A percentile compares a stretch with the other conserved stretches of the same genome.
phyloP scores from a whole-genome alignment of 768 basidiomycete genomes.

The Amanita fuliginea region DNA sequence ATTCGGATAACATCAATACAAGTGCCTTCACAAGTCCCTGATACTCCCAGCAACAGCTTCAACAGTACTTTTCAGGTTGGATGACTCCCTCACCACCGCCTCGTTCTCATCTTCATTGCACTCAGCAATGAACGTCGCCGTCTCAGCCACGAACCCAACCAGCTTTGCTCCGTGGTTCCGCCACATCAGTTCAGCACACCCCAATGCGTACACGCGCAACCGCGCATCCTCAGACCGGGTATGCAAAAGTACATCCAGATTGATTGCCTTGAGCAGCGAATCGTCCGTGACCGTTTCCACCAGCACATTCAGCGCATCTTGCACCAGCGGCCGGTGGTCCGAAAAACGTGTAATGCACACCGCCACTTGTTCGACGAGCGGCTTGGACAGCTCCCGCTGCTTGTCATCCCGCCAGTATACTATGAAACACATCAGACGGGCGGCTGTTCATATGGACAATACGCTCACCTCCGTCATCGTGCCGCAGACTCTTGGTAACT shows the following conservation, averaged over 20 bases:
- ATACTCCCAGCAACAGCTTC: constrained; percentile 46
- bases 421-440: constrained; percentile 17
- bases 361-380: constrained; percentile 57
- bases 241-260: constrained; percentile 77
- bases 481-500: constrained; percentile 56
- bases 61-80: constrained; percentile 57
- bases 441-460: background rate
- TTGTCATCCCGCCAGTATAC: constrained; percentile 90
- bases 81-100: constrained; percentile 60
- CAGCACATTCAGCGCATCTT: constrained; percentile 44
- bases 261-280: constrained; percentile 66
- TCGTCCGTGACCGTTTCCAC: constrained; percentile 44
- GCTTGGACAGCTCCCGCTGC: constrained; percentile 45
- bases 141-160: constrained; percentile 66
- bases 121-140: constrained; percentile 79
- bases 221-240: constrained; percentile 74
- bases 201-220: constrained; percentile 60
- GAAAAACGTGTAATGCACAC: constrained; percentile 23
- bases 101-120: constrained; percentile 86
- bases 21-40: no score
- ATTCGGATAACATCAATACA: no score
- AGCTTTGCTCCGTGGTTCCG: constrained; percentile 62
- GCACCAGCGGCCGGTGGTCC: constrained; percentile 18
- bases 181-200: constrained; percentile 69
- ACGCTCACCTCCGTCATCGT: constrained; percentile 71